phyloP scores from a whole-genome alignment of 1,139 yeast species.

The Eremothecium sinecaudum region DNA sequence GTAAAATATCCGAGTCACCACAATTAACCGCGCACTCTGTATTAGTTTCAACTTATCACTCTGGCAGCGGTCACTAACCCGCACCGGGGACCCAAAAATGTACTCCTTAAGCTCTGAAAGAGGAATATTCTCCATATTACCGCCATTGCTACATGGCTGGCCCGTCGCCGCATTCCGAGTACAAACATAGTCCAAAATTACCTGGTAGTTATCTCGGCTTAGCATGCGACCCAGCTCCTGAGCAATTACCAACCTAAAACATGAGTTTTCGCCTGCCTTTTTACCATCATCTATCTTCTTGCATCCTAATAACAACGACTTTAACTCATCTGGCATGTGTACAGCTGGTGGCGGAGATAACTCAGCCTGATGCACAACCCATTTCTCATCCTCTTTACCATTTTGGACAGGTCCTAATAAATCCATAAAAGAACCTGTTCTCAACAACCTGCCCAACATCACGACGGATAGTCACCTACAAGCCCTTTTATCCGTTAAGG shows the following conservation, averaged over 20 bases:
- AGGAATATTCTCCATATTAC: conserved; percentile 14
- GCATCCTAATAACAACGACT: conserved; percentile 22
- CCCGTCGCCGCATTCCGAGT: conserved; percentile 18
- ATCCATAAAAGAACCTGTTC: conserved; percentile 11
- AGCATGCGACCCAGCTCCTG: conserved; percentile 32
- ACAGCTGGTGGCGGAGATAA: conserved; percentile 17
- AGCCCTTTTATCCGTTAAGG: too few relatives aligned
- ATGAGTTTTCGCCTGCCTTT: conserved; percentile 10
- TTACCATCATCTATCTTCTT: conserved; percentile 12
- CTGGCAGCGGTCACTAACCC: conserved; percentile 19
- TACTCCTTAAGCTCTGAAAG: conserved; percentile 29
- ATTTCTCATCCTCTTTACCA: conserved; percentile 3
- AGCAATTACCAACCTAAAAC: conserved; percentile 29
- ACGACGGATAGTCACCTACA: too few relatives aligned
- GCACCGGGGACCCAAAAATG: conserved; percentile 29
- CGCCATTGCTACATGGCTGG: conserved; percentile 2
- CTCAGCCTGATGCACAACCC: conserved; percentile 6
- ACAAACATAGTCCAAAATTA: conserved; percentile 27
- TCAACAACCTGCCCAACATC: conserved; percentile 18
- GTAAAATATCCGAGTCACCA: conserved; percentile 25
- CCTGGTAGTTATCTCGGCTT: conserved; percentile 30
- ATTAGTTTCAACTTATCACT: conserved; percentile 26
- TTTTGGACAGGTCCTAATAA: conserved; percentile 1
- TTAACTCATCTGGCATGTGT: conserved; percentile 25
- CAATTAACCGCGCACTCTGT: conserved; percentile 26